Base-by-base conservation (phyloP, 306 rosid genomes). In the Quercus alba region DNA sequence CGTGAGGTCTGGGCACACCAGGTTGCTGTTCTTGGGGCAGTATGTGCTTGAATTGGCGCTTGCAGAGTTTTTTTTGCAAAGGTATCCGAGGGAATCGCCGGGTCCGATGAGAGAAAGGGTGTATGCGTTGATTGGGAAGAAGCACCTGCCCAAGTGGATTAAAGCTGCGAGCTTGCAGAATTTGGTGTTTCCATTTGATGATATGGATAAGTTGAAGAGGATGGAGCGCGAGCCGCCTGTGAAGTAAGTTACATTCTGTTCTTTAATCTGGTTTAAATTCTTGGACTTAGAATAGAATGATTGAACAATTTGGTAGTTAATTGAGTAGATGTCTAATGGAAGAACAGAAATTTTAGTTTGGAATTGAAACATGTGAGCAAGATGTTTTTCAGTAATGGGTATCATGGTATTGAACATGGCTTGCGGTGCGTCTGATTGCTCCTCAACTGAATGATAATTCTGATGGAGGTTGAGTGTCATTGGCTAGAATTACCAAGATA, bases 71-170 rank as follows among this genome's bases (percentile, higher is more conserved):
- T 95, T 91, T 82, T 80, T 95, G 88, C 99, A 93, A 89, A 83
- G 97, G 79, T 95, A 93, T 88, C 99, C 99, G 23, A 91, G 94
- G 88, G 99, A 95, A 82, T 85, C 96, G 6, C 99, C 99, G 1
- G 98, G 96, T 77, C 99, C 99, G 1, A 93, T 95, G 98, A 90
- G 99, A 84, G 99, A 95, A 87, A 91, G 99, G 73, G 97, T 95
- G 76, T 93, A 75, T 72, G 98, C 74, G 35, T 81, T 93, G 77
- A 95, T 90, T 68, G 99, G 99, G 80, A 95, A 95, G 90, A 83
- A 89, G 80, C 83, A 68, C 80, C 82, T 95, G 85, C 97, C 98
- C 5, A 68, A 56, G 85, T 91, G 99, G 98, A 90, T 93, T 70
- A 88, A 91, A 84, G 98, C 94, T 0, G 99, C 99, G 49, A 93